Evolutionary conservation across 106 monocot genomes (phyloP), one percentile per base, ranked within the genome.

Genomic region (Phalaenopsis equestris): DNA sequence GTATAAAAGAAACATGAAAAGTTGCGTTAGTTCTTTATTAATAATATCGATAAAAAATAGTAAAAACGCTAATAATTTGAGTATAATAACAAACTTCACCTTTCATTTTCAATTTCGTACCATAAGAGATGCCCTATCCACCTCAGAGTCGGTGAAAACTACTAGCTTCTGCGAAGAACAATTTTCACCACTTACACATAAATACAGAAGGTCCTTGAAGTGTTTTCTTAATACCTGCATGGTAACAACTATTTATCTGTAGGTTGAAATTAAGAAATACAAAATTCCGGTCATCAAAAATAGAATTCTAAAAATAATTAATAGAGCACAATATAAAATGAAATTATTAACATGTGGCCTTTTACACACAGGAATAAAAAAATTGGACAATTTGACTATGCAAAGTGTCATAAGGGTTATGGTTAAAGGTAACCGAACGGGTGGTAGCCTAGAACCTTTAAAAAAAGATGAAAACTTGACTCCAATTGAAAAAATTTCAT

Each of bases 171-270:
- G 73, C 75, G 79, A 61, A 61, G 49, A 77, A 48, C 42, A 23
- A 84, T 82, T 79, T 65, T 89, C 85, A 80, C 56, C 83, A 83
- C 68, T 52, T 77, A 79, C 80, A 81, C 77, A 79, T 23, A 94
- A 78, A 68, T 82, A 94, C 36, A 89, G 82, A 84, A 98, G 90
- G 57, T 90, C 92, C 37, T 80, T 84, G 77, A 98, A 92, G 85
- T 94, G 80, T 72, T 85, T 92, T 87, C 85, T 89, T 74, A 98
- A 73, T 56, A 94, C 89, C 97, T 98, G 83, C 52, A 70, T 19
- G 14, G 70, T 70, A 45, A 43, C 8, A 72, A 45, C 42, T 48
- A 42, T 82, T 17, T 45, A 52, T 73, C 64, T 14, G 65, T n/a
- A 39, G 23, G 70, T 70, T 36, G 8, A 38, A 70, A 39, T 70